Evolutionary conservation across 208 protist genomes (phyloP).

Genomic region (Acanthamoeba lenticulata): DNA sequence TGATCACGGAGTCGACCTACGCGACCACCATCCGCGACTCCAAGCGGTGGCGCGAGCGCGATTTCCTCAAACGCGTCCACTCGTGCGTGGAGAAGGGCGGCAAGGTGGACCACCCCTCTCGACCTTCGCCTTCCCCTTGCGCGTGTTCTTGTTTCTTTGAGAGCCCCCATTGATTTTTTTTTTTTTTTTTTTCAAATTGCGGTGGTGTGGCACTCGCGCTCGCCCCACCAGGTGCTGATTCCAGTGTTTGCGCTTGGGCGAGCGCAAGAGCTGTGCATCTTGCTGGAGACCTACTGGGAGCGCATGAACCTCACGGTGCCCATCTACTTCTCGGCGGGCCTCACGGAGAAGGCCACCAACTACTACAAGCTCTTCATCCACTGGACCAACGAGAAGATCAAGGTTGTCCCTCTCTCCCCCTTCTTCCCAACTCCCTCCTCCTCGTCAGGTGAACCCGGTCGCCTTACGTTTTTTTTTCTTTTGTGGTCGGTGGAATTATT

Average conservation of each 20-base stretch:
- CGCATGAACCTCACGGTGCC: conserved; percentile 90
- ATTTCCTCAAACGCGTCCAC: conserved; percentile 91
- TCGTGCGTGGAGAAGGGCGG: conserved; percentile 85
- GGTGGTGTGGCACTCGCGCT: background rate
- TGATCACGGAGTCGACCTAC: conserved; percentile 95
- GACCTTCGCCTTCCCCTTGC: background rate
- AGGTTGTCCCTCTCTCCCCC: conserved; percentile 83
- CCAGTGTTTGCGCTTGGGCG: conserved; percentile 92
- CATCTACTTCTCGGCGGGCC: conserved; percentile 91
- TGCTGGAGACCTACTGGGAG: conserved; percentile 93
- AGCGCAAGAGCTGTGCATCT: conserved; percentile 92
- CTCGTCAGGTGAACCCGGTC: background rate
- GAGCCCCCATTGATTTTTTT: background rate
- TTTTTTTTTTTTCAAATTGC: background rate
- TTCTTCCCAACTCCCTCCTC: background rate
- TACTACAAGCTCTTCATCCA: conserved; percentile 94
- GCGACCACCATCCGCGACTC: conserved; percentile 93
- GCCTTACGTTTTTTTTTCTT: too few species aligned
- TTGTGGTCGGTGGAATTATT: too few species aligned
- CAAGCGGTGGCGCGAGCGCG: conserved; percentile 90
- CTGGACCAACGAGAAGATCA: conserved; percentile 94
- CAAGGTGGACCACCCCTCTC: conserved; percentile 76
- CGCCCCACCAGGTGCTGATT: conserved; percentile 87
- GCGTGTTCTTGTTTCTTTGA: background rate
- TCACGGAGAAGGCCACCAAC: conserved; percentile 89